Evolutionary conservation across 352 stramenopile species (phyloP), one percentile per base, ranked within the genome.

Genomic region (Blastocystis sp.): DNA sequence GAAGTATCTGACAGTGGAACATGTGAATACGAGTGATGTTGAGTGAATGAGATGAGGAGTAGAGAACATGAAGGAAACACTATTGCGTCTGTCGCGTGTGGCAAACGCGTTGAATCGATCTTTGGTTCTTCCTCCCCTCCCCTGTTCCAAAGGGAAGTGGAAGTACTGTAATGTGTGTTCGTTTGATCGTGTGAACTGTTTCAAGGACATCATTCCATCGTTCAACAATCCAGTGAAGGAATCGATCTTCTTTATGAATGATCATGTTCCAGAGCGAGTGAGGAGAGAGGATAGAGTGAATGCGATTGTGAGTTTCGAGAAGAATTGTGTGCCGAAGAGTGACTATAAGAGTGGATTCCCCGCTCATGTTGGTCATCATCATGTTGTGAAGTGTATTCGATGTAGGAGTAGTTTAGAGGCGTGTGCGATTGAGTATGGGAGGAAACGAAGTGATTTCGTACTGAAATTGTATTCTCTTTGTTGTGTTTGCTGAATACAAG

Each of bases 91-190:
- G 24, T n/a, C 66, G 13, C n/a, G 39, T 26, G 16, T 85, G 12
- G 74, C 74, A n/a, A 85, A 85, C 45, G 26, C 29, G 10, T 21
- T 85, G 55, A 69, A 69, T 50, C 55, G 74, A 26, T 69, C 74
- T 1, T 33, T 69, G 3, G 51, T 85, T 10, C 31, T 85, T 2
- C 74, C 74, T 12, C 6, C 12, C 31, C 60, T 85, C 31, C 41
- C 41, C 3, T 85, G 74, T 24, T 19, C 13, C n/a, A 60, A 66
- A 26, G 41, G 35, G 6, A 19, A 26, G 12, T 16, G 51, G 16
- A 10, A 6, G 50, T 67, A 13, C 24, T 85, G 74, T n/a, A 85
- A 85, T 41, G 24, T 85, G 2, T 85, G 74, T 69, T 29, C 31
- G 6, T 69, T 39, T n/a, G 74, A 85, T 24, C 41, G 3, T 3